phyloP scores from a whole-genome alignment of 768 basidiomycete species.

The Kwoniella heveanensis region DNA sequence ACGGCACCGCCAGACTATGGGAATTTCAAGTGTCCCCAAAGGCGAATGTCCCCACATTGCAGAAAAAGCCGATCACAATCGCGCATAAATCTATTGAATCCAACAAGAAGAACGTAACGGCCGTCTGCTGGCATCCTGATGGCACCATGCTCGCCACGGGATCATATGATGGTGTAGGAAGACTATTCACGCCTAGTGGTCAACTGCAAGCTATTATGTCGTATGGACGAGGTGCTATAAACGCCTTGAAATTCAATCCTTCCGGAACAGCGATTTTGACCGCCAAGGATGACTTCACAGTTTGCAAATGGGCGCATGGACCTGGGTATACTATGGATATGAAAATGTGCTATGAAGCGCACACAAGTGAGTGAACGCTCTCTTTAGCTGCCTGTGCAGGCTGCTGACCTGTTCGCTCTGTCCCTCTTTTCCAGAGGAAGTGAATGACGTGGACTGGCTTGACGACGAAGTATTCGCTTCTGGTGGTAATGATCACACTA shows the following conservation, averaged over 20 bases:
- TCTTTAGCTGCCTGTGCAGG: too few species aligned
- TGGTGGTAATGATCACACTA: constrained; percentile 50
- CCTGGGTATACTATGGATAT: constrained; percentile 22
- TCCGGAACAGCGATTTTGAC: constrained; percentile 35
- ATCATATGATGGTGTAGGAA: constrained; percentile 46
- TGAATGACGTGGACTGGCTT: constrained; percentile 55
- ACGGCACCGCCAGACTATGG: constrained; percentile 50
- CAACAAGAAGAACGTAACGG: constrained; percentile 40
- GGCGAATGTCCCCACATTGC: background rate
- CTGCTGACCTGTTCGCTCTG: background rate
- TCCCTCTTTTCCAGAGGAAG: constrained; percentile 35
- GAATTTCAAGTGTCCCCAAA: constrained; percentile 30
- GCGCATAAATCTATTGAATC: constrained; percentile 46
- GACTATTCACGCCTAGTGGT: constrained; percentile 47
- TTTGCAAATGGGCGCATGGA: constrained; percentile 27
- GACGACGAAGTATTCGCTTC: constrained; percentile 54
- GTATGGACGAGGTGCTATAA: constrained; percentile 50
- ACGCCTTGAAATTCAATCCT: constrained; percentile 49
- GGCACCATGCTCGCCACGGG: constrained; percentile 51
- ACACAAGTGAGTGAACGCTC: constrained; percentile 47
- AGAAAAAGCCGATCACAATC: constrained; percentile 29
- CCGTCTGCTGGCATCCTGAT: constrained; percentile 51
- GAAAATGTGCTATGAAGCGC: constrained; percentile 33
- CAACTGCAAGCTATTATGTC: constrained; percentile 43
- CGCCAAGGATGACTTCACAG: constrained; percentile 45